Evolutionary conservation across 352 stramenopile genomes (phyloP).

Genomic region (Pilasporangium apinafurcum): DNA sequence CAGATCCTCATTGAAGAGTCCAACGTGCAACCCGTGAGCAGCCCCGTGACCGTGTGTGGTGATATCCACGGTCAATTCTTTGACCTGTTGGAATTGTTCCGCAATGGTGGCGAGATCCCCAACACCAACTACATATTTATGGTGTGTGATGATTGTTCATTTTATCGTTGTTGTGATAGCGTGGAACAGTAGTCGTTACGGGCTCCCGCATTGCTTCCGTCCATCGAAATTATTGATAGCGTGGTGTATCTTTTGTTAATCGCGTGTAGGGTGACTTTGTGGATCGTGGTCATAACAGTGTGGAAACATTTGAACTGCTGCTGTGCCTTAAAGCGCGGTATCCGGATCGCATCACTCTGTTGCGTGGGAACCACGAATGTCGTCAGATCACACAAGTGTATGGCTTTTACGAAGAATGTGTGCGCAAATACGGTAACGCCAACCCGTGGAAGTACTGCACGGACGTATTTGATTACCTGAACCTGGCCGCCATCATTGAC

Average conservation of each 20-base stretch:
- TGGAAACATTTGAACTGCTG: conserved; percentile 87
- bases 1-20: conserved; percentile 89
- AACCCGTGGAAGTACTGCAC: conserved; percentile 96
- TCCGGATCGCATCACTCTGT: conserved; percentile 83
- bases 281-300: conserved; percentile 86
- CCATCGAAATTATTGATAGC: too few species aligned
- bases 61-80: conserved; percentile 91
- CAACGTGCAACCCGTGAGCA: conserved; percentile 88
- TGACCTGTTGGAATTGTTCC: conserved; percentile 86
- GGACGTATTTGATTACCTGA: conserved; percentile 96
- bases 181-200: background rate
- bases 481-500: conserved; percentile 93
- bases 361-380: conserved; percentile 88
- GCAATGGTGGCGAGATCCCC: conserved; percentile 73
- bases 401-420: conserved; percentile 97
- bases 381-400: conserved; percentile 97
- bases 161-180: background rate
- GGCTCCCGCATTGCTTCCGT: too few species aligned
- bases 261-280: conserved; percentile 79
- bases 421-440: conserved; percentile 96
- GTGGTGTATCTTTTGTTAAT: conserved; percentile 3
- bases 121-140: conserved; percentile 91
- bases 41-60: conserved; percentile 84
- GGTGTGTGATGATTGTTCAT: conserved; percentile 18
- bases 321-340: conserved; percentile 85